Conservation (phyloP, 352 stramenopile species). For the Phytophthora pseudosyringae region DNA sequence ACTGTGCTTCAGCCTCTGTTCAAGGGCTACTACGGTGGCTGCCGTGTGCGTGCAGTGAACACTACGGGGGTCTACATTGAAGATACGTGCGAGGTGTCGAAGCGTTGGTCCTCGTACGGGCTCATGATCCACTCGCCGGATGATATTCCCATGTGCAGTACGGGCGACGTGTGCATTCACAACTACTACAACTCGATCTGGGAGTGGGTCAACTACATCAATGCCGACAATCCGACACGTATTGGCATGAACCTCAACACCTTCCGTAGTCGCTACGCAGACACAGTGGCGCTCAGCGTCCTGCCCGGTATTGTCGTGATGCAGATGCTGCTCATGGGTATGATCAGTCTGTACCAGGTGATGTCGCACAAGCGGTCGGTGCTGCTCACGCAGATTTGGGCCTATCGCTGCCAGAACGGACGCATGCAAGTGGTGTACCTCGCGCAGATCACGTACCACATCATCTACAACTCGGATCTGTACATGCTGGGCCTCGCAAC, state of each 20-base stretch:
- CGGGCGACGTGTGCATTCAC: slow-evolving; percentile 32
- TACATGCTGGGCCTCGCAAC: slow-evolving; percentile 36
- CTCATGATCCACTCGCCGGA: slow-evolving; percentile 36
- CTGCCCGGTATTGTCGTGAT: slow-evolving; percentile 31
- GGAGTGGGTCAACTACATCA: slow-evolving; percentile 30
- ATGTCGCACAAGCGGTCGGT: slow-evolving; percentile 38
- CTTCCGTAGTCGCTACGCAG: slow-evolving; percentile 26
- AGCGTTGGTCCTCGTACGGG: slow-evolving; percentile 31
- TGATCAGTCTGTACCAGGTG: slow-evolving; percentile 38
- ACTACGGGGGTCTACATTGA: slow-evolving; percentile 28
- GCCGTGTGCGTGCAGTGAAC: slow-evolving; percentile 33
- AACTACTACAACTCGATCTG: slow-evolving; percentile 40
- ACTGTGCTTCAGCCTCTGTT: slow-evolving; percentile 33
- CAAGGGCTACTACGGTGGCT: slow-evolving; percentile 35
- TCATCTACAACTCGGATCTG: slow-evolving; percentile 36
- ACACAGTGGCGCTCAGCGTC: slow-evolving; percentile 20
- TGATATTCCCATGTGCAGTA: slow-evolving; percentile 36
- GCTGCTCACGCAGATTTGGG: slow-evolving; percentile 41
- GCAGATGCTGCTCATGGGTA: slow-evolving; percentile 34
- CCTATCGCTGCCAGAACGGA: slow-evolving; percentile 40
- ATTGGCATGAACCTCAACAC: slow-evolving; percentile 33
- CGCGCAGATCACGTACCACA: slow-evolving; percentile 38
- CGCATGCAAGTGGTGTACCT: slow-evolving; percentile 40
- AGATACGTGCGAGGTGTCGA: slow-evolving; percentile 15
- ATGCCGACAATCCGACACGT: slow-evolving; percentile 7